These are phyloP conservation scores for Xylaria bambusicola DNA, from an alignment of 495 filamentous ascomycete genomes.

Conservation along the genomic window DNA sequence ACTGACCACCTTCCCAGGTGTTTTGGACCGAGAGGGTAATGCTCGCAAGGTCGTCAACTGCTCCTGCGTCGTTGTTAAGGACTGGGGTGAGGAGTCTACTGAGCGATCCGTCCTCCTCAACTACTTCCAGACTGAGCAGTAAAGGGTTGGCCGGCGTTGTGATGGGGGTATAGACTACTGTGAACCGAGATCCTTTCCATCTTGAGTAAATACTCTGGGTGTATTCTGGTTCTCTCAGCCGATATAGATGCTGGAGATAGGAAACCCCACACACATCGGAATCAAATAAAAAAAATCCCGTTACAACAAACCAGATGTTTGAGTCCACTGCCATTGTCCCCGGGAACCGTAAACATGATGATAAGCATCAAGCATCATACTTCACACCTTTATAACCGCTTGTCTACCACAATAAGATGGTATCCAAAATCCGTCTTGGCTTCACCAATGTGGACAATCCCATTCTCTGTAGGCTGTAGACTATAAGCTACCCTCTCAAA, in stretches of 20 bases:
- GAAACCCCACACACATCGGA: slow-evolving; percentile 40
- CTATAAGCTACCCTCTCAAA: slow-evolving; percentile 85
- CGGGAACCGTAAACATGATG: background rate
- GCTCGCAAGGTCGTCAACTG: slow-evolving; percentile 99
- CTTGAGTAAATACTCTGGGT: slow-evolving; percentile 31
- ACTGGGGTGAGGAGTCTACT: slow-evolving; percentile 99
- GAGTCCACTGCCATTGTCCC: background rate
- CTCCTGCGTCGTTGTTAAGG: slow-evolving; percentile 98
- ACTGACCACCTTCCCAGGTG: slow-evolving; percentile 59
- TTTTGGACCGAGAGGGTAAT: slow-evolving; percentile 98
- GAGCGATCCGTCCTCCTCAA: slow-evolving; percentile 97
- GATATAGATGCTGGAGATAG: slow-evolving; percentile 37
- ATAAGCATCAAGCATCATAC: slow-evolving; percentile 23
- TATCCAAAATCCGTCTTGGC: slow-evolving; percentile 87
- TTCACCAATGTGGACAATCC: slow-evolving; percentile 62
- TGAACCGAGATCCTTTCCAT: slow-evolving; percentile 32
- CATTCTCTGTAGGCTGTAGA: slow-evolving; percentile 40
- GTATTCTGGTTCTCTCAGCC: slow-evolving; percentile 41
- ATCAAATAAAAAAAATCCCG: slow-evolving; percentile 35
- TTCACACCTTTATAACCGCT: slow-evolving; percentile 29
- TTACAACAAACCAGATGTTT: no score
- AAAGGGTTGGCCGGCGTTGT: slow-evolving; percentile 36
- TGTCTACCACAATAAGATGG: slow-evolving; percentile 88
- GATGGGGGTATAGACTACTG: slow-evolving; percentile 37
- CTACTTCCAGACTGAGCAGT: slow-evolving; percentile 92